Evolutionary conservation across 2,329 filamentous ascomycete genomes (phyloP), one percentile per base, ranked within the genome.

Genomic region (Rutstroemia sp.): DNA sequence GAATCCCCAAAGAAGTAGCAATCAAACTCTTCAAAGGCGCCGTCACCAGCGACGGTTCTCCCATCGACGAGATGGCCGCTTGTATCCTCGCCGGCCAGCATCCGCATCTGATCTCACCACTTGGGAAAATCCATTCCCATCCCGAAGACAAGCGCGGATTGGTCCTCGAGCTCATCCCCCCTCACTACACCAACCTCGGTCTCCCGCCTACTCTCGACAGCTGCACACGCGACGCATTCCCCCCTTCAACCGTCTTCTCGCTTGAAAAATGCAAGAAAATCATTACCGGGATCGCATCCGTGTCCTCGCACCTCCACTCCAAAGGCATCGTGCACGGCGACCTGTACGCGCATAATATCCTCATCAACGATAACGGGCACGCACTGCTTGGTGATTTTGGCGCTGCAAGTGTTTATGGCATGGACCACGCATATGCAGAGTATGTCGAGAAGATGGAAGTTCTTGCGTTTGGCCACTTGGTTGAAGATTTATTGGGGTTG

Each of bases 21-120:
- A 69, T 78, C 64, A 78, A 78, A 61, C 65, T 78, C 6, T 78
- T 78, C 67, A 73, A 72, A 42, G 75, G 75, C n/a, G 67, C 71
- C 8, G 67, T 76, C 10, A 76, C 75, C 8, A 75, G 71, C 60
- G 75, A 78, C 58, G 76, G 76, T 14, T 73, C 71, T 5, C 76
- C 76, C 0, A 64, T 69, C n/a, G 76, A 78, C 61, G 76, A 78
- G 64, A 75, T 78, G 74, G 69, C 70, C 9, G 75, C 75, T 2
- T 75, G 71, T 56, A 70, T 78, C 50, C 68, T 69, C 0, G 76
- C 76, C 0, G 76, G 75, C 10, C 70, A 70, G 39, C 76, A 78
- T 60, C 67, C 69, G 17, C 74, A 75, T 59, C 71, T 78, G 46
- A 75, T 77, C 56, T 69, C 71, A 51, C 71, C 76, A 1, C 70